Conservation (phyloP, 768 basidiomycete species). For the Cantharellus cinnabarinus region DNA sequence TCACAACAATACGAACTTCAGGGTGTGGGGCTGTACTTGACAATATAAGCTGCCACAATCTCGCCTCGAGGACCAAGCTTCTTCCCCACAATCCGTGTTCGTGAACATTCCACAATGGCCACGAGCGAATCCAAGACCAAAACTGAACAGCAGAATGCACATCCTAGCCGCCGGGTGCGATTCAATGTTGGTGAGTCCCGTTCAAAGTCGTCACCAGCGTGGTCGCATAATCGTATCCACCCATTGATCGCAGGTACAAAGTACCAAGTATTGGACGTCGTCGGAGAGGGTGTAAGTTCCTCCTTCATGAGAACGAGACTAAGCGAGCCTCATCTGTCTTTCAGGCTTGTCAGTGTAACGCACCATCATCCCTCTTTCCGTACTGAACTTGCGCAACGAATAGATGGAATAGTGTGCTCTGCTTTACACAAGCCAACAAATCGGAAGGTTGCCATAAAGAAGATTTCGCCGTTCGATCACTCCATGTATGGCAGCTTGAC, state of each 20-base stretch:
- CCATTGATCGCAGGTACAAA: conserved; percentile 9
- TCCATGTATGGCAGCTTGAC: conserved; percentile 51
- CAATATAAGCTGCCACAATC: too few species aligned
- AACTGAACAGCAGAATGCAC: too few species aligned
- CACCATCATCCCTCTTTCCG: background rate
- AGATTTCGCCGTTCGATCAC: conserved; percentile 88
- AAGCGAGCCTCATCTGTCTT: background rate
- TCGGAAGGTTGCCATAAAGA: conserved; percentile 86
- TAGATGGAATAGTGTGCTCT: conserved; percentile 81
- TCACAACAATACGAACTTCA: too few species aligned
- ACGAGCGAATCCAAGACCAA: too few species aligned
- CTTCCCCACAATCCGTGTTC: too few species aligned
- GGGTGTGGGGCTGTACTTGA: too few species aligned
- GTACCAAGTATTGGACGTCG: conserved; percentile 63
- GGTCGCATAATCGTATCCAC: background rate
- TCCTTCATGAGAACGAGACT: background rate
- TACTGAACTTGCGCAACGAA: background rate
- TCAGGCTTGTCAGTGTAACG: background rate
- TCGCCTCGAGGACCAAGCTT: too few species aligned
- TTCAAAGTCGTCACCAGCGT: background rate
- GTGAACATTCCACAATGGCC: too few species aligned
- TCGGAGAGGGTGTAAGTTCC: conserved; percentile 56
- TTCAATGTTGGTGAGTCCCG: conserved; percentile 1
- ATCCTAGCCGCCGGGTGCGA: background rate
- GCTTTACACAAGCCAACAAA: conserved; percentile 60